phyloP scores from a whole-genome alignment of 179 eudicot genomes.

The Patellifolia procumbens region DNA sequence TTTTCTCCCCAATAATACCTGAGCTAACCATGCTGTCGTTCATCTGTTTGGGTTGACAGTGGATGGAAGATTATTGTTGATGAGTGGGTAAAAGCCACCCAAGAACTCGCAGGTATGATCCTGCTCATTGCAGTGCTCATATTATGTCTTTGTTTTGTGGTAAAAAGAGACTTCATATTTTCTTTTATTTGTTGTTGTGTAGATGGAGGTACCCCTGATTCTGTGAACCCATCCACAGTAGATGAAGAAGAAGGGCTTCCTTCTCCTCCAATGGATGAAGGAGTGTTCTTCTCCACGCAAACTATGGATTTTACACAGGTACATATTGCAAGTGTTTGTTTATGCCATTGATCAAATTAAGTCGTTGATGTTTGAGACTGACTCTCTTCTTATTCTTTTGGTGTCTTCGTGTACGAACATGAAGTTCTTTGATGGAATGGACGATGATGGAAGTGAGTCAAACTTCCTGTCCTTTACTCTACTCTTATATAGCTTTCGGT shows the following conservation, averaged over 20 bases:
- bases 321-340: constrained; percentile 11
- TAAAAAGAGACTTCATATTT: not conserved
- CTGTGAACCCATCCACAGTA: constrained; percentile 66
- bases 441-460: constrained; percentile 96
- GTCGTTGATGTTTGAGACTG: constrained; percentile 40
- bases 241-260: constrained; percentile 87
- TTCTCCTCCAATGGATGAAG: constrained; percentile 89
- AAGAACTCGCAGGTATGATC: constrained; percentile 48
- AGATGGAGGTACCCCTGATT: constrained; percentile 73
- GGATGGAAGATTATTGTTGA: constrained; percentile 80
- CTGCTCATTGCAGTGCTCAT: not conserved
- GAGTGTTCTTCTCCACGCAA: constrained; percentile 54
- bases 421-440: constrained; percentile 96
- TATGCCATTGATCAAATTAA: constrained; percentile 14
- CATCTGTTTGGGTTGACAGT: constrained; percentile 40
- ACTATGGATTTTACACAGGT: constrained; percentile 74
- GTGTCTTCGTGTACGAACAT: constrained; percentile 21
- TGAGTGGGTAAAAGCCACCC: constrained; percentile 69
- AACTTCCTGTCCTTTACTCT: constrained; percentile 33
- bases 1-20: not conserved
- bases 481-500: constrained; percentile 35
- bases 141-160: not conserved
- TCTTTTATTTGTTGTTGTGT: constrained; percentile 22
- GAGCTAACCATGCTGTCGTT: constrained; percentile 12
- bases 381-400: constrained; percentile 30